Percentiles rank a stretch among this genome's conserved stretches.
These are phyloP conservation scores for Coriaria nepalensis DNA, from an alignment of 306 rosid species.

Conservation along the genomic window DNA sequence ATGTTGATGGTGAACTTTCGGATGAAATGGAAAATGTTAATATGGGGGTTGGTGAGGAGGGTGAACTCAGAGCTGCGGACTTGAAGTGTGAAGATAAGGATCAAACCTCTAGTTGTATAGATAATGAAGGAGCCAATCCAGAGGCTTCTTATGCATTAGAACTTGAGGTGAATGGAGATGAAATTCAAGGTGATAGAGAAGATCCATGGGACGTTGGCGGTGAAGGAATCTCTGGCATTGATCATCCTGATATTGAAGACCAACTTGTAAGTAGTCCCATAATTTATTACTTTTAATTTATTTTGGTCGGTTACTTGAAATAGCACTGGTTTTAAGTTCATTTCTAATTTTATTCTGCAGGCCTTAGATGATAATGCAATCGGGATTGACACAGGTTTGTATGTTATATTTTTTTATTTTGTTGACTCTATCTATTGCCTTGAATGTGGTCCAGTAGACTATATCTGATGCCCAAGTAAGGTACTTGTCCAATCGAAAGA, in stretches of 20 bases:
- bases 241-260: conserved; percentile 31
- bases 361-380: conserved; percentile 29
- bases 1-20: conserved; percentile 23
- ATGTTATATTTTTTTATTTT: conserved; percentile 7
- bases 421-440: conserved; percentile 1
- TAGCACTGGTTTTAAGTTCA: conserved; percentile 14
- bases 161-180: conserved; percentile 30
- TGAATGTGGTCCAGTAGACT: too few relatives aligned
- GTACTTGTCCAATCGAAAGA: too few relatives aligned
- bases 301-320: conserved; percentile 2
- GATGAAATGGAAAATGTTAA: conserved; percentile 30
- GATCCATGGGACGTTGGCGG: conserved; percentile 23
- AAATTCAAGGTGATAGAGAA: conserved; percentile 28
- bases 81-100: conserved; percentile 42
- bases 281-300: conserved; percentile 8
- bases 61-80: conserved; percentile 28
- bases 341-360: conserved; percentile 43
- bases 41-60: conserved; percentile 28
- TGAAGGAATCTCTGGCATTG: conserved; percentile 24
- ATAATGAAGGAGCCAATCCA: conserved; percentile 24
- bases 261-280: conserved; percentile 43
- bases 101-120: conserved; percentile 19
- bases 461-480: too few relatives aligned
- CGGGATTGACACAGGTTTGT: conserved; percentile 71
- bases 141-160: conserved; percentile 27